phyloP scores from a whole-genome alignment of 2,329 filamentous ascomycete species.

The Phaeosphaeria sp. region DNA sequence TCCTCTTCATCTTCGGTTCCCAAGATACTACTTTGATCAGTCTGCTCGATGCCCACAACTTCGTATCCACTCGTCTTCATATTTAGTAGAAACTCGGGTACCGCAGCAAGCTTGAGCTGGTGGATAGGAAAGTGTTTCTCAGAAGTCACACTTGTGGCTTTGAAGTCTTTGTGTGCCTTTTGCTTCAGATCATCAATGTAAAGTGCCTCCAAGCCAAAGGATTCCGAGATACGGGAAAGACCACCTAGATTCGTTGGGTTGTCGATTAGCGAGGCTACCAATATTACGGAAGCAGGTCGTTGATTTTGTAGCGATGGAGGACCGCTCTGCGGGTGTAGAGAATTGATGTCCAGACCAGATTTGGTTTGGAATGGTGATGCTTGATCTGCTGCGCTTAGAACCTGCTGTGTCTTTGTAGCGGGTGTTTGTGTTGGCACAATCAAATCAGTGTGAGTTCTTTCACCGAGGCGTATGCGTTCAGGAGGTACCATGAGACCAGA shows the following conservation, averaged over 20 bases:
- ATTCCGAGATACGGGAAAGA: conserved; percentile 58
- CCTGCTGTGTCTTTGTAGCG: neutral
- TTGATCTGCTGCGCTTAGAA: neutral
- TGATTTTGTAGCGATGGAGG: conserved; percentile 25
- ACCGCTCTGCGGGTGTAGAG: conserved; percentile 25
- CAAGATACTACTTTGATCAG: conserved; percentile 56
- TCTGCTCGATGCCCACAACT: conserved; percentile 63
- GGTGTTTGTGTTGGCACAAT: neutral
- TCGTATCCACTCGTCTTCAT: conserved; percentile 56
- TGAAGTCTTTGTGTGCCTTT: conserved; percentile 56
- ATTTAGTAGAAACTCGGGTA: conserved; percentile 48
- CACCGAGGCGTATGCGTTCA: conserved; percentile 43
- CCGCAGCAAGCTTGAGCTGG: conserved; percentile 37
- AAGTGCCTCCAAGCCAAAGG: conserved; percentile 57
- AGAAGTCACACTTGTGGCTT: conserved; percentile 56
- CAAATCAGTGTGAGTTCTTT: neutral
- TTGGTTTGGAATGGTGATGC: conserved; percentile 56
- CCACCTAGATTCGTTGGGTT: conserved; percentile 60
- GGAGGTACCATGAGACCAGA: conserved; percentile 16
- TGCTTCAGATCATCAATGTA: conserved; percentile 53
- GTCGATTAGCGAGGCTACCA: conserved; percentile 59
- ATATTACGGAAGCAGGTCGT: conserved; percentile 48
- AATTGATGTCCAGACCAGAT: conserved; percentile 52
- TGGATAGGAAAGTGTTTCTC: conserved; percentile 58
- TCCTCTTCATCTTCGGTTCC: conserved; percentile 32